These are phyloP conservation scores for Malania oleifera DNA, from an alignment of 164 flowering plant species.

Conservation along the genomic window DNA sequence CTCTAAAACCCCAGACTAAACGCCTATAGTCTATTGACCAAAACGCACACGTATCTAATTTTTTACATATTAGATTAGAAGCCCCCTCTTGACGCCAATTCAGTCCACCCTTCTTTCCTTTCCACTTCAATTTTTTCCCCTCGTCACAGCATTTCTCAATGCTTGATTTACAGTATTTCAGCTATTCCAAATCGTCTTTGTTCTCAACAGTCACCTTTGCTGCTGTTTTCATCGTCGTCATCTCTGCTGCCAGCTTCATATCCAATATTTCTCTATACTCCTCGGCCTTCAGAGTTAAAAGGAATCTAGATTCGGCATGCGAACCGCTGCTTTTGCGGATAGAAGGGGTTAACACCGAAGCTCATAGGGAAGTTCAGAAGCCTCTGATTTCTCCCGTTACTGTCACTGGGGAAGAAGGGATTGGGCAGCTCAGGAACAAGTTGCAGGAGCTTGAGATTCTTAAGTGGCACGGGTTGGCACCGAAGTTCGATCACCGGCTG, in stretches of 20 bases:
- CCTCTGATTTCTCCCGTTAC: slow-evolving; percentile 20
- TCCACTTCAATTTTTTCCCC: background rate
- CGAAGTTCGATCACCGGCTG: slow-evolving; percentile 31
- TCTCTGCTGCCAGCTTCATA: slow-evolving; percentile 19
- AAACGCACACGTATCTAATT: too few species aligned
- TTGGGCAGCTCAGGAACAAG: slow-evolving; percentile 23
- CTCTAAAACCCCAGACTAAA: too few species aligned
- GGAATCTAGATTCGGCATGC: too few species aligned
- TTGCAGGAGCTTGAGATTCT: slow-evolving; percentile 30
- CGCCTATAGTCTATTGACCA: too few species aligned
- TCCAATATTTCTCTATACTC: slow-evolving; percentile 16
- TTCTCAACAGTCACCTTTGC: slow-evolving; percentile 20
- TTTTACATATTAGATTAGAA: too few species aligned
- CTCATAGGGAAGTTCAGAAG: background rate
- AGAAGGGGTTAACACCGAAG: background rate
- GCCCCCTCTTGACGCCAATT: background rate
- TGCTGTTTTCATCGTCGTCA: slow-evolving; percentile 17
- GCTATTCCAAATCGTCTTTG: slow-evolving; percentile 11
- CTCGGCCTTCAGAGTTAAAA: background rate
- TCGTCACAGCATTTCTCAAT: background rate
- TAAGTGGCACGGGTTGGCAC: slow-evolving; percentile 20
- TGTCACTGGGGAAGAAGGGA: slow-evolving; percentile 25
- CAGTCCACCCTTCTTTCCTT: background rate
- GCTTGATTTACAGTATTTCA: background rate
- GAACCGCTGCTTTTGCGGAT: too few species aligned